Base-by-base conservation (phyloP, 176 grass and related monocot species). In the Aegilops sharonensis region DNA sequence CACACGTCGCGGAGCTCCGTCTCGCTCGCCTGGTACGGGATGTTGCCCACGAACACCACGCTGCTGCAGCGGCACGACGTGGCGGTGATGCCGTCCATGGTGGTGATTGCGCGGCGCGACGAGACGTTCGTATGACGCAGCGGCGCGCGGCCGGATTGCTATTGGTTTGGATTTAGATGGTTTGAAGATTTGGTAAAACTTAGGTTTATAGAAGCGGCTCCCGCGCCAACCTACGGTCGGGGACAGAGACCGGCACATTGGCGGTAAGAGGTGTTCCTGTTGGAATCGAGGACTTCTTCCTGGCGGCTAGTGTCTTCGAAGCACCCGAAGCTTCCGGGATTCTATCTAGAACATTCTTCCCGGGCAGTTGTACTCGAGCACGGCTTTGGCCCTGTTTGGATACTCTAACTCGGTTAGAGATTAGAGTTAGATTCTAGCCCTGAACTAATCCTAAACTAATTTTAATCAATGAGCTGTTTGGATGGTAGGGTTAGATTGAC, bases 11-110 rank as follows among this genome's bases (percentile, higher is more conserved):
- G 52, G 64, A 87, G 32, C 50, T 83, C 84, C 71, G 31, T 3
- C 79, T 83, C 72, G 52, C 31, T 78, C 2, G 84, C 84, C 20
- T 71, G 31, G 89, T 82, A 87, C 4, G 84, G 64, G 52, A 83
- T 64, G 78, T 83, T 87, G 8, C 88, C 88, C 10, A 90, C 88
- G 72, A 86, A 76, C 61, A 83, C 84, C 45, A 83, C 72, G 86
- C 86, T 88, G 72, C 63, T 83, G 86, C 80, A 88, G 6, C 80
- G 47, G 72, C 86, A 88, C 13, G 35, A 45, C 1, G 72, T 32
- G 5, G 5, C 15, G 15, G 45, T 21, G 45, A 12, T 30, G 1
- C 3, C 17, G 11, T 47, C 47, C 80, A 82, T 36, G 42, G 43
- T 25, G 71, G 0, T 47, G 6, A 3, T 47, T 47, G 11, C 37